Evolutionary conservation across 176 grass and related monocot genomes (phyloP), one percentile per base, ranked within the genome.

Genomic region (Hsuehochloa calcarea): DNA sequence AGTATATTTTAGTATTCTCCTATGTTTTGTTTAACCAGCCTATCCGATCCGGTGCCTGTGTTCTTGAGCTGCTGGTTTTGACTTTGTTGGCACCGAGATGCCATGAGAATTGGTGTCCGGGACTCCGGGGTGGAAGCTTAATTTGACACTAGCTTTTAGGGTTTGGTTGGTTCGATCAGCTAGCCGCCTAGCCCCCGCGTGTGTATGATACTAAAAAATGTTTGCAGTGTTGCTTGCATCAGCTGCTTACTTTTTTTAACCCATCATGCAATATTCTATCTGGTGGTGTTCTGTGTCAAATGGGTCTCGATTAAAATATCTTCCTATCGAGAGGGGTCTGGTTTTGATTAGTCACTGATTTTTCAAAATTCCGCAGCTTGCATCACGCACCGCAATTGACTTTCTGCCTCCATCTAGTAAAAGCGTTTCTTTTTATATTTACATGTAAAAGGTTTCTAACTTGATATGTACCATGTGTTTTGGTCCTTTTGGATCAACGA

Each of bases 31-130:
- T 50, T 86, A 45, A 66, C n/a, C 37, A 54, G 37, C 14, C 58
- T 64, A 46, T 65, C 61, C 68, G 68, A 59, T 85, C 79, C 62
- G 47, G 54, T 62, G 65, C 37, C 67, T 47, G 82, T 75, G 75
- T 78, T 61, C 55, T 77, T 84, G 82, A 84, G 85, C 87, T 77
- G 93, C 79, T 88, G 73, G 79, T 82, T 90, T 95, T 95, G 93
- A 92, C 90, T 92, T 95, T 39, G 61, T 51, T 78, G 85, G 68
- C 74, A 73, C 82, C 78, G 8, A 86, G 89, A 85, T 82, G 80
- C 82, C 89, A 89, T 82, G 86, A 91, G 89, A 91, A 92, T 75
- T 45, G 88, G 79, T 81, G 84, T 84, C 79, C 82, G 64, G 81
- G 90, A 78, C 65, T 83, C 73, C 60, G 75, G 81, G 70, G 17